These are phyloP conservation scores for Dictyostelium discoideum DNA, from an alignment of 78 protist genomes.

Conservation along the genomic window DNA sequence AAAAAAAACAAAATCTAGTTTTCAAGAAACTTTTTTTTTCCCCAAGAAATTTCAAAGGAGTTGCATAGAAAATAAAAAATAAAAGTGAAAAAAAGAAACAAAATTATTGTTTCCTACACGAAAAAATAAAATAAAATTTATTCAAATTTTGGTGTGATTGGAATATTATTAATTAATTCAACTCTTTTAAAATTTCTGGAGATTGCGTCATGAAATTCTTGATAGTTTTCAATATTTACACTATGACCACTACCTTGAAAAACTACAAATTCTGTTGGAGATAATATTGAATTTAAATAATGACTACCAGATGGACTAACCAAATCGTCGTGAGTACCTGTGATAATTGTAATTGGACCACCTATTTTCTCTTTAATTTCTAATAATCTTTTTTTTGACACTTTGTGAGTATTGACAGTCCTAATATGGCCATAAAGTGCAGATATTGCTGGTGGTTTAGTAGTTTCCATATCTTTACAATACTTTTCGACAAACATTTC, in stretches of 20 bases:
- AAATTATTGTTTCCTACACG: too few species aligned
- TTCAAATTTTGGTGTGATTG: background rate
- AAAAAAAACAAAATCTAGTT: background rate
- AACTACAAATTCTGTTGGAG: conserved; percentile 44
- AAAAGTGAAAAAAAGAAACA: too few species aligned
- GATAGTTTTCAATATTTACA: conserved; percentile 55
- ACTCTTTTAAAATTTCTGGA: conserved; percentile 41
- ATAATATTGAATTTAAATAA: background rate
- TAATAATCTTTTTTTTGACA: conserved; percentile 10
- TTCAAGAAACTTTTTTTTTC: too few species aligned
- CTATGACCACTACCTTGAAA: conserved; percentile 67
- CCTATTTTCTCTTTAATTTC: background rate
- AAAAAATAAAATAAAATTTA: background rate
- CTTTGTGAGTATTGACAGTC: conserved; percentile 44
- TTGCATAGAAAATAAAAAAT: too few species aligned
- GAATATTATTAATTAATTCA: background rate
- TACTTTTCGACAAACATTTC: conserved; percentile 15
- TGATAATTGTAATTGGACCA: conserved; percentile 40
- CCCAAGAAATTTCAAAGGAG: too few species aligned
- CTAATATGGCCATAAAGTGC: conserved; percentile 42
- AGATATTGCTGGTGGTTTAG: background rate
- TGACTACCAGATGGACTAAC: conserved; percentile 26
- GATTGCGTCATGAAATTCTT: conserved; percentile 60
- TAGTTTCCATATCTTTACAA: background rate
- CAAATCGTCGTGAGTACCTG: conserved; percentile 57